Conservation (phyloP, 192 early-diverging fungal species). For the Coemansia furcata region DNA sequence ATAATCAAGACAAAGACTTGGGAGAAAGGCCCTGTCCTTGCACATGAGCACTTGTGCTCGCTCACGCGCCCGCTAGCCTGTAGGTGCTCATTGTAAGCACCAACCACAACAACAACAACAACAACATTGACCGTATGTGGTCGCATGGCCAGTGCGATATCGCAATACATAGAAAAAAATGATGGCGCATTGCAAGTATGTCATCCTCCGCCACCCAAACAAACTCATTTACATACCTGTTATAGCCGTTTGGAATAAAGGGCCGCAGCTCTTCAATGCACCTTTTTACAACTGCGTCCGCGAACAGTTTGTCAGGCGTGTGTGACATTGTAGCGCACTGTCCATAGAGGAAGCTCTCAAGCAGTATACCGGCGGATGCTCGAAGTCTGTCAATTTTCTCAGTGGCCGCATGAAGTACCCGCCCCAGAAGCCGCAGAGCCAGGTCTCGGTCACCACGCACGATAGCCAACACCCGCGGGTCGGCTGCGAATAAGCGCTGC, state of each 20-base stretch:
- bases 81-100: neutral
- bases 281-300: neutral
- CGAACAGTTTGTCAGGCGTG: neutral
- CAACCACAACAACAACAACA: conserved; percentile 1
- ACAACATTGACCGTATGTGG: neutral
- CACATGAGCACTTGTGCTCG: neutral
- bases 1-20: conserved; percentile 1
- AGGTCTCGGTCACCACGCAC: conserved; percentile 29
- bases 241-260: conserved; percentile 1
- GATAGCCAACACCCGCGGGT: conserved; percentile 9
- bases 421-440: conserved; percentile 30
- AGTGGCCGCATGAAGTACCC: conserved; percentile 70
- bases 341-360: conserved; percentile 47
- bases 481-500: conserved; percentile 36
- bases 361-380: conserved; percentile 63
- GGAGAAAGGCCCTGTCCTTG: neutral
- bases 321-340: neutral
- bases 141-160: neutral
- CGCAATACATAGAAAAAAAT: neutral
- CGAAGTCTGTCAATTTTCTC: conserved; percentile 93
- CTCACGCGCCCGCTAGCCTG: neutral
- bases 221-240: neutral
- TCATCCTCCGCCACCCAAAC: neutral
- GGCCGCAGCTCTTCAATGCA: conserved; percentile 14
- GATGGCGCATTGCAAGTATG: neutral